Conservation (phyloP, 768 basidiomycete species). For the Lactarius deliciosus region DNA sequence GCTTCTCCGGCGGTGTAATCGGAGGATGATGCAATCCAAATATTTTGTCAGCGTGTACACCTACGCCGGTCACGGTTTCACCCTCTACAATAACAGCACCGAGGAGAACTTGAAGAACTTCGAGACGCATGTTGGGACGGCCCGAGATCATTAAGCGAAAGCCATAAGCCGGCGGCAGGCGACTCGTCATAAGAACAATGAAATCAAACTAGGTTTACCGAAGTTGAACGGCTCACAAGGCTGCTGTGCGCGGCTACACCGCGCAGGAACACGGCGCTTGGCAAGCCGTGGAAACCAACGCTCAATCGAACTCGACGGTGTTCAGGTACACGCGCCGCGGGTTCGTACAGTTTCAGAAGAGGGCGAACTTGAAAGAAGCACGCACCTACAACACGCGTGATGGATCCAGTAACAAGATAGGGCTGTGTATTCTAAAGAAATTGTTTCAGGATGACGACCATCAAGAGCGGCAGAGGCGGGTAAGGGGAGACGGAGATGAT, state of each 20-base stretch:
- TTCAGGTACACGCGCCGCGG: constrained; percentile 9
- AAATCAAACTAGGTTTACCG: constrained; percentile 28
- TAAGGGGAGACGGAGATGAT: constrained; percentile 6
- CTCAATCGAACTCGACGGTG: background rate
- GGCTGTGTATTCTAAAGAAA: constrained; percentile 9
- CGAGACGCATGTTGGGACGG: constrained; percentile 13
- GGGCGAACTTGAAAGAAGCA: constrained; percentile 15
- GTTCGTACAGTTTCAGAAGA: constrained; percentile 4
- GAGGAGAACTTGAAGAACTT: constrained; percentile 20
- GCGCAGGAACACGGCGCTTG: constrained; percentile 21
- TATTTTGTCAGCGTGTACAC: constrained; percentile 12
- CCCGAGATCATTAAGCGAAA: constrained; percentile 25
- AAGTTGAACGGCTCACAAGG: constrained; percentile 21
- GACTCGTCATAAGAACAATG: constrained; percentile 10
- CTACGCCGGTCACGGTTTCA: background rate
- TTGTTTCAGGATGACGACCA: background rate
- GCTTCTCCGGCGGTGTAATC: constrained; percentile 20
- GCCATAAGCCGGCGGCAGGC: constrained; percentile 26
- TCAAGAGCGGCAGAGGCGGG: background rate
- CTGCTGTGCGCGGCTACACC: constrained; percentile 23
- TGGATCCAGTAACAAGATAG: constrained; percentile 21
- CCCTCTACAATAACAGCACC: background rate
- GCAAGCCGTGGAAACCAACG: constrained; percentile 2
- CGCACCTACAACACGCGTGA: constrained; percentile 24
- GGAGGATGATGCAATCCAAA: constrained; percentile 21